These are phyloP conservation scores for Albugo laibachii DNA, from an alignment of 352 stramenopile genomes.

Conservation along the genomic window DNA sequence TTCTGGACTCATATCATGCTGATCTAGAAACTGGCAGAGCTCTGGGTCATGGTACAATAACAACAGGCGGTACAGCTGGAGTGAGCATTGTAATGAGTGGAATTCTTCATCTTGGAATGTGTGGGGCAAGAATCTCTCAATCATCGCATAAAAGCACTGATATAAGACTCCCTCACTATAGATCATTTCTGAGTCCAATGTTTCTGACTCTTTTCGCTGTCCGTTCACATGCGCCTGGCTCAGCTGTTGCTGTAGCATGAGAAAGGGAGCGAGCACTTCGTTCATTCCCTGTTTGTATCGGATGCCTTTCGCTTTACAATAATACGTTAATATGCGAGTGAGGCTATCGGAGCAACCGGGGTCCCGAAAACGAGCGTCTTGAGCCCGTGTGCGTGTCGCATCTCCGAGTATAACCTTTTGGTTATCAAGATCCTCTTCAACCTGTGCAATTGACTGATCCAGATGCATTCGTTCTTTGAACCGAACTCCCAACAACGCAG, in stretches of 20 bases:
- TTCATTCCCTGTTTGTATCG: slow-evolving; percentile 91
- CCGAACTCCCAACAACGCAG: slow-evolving; percentile 53
- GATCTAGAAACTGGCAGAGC: slow-evolving; percentile 74
- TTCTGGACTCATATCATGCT: slow-evolving; percentile 83
- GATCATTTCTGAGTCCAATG: slow-evolving; percentile 9
- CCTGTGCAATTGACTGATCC: slow-evolving; percentile 45
- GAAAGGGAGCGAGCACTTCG: slow-evolving; percentile 82
- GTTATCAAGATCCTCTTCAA: slow-evolving; percentile 77
- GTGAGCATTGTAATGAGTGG: slow-evolving; percentile 80
- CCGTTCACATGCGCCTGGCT: not conserved
- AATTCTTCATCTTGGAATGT: slow-evolving; percentile 82
- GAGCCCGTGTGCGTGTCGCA: slow-evolving; percentile 57
- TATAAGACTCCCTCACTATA: slow-evolving; percentile 54
- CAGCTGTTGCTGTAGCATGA: slow-evolving; percentile 29
- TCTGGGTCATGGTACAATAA: slow-evolving; percentile 84
- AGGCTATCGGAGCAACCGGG: slow-evolving; percentile 56
- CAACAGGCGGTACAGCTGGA: slow-evolving; percentile 80
- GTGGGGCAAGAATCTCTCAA: slow-evolving; percentile 75
- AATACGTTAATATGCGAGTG: slow-evolving; percentile 79
- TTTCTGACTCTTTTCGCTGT: too few species aligned
- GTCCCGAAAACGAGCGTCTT: slow-evolving; percentile 49
- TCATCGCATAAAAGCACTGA: slow-evolving; percentile 79
- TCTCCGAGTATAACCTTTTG: slow-evolving; percentile 82
- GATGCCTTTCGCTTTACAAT: slow-evolving; percentile 80
- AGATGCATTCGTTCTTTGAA: slow-evolving; percentile 35